Evolutionary conservation across 108 stramenopile species (phyloP).

Genomic region (Fistulifera solaris): DNA sequence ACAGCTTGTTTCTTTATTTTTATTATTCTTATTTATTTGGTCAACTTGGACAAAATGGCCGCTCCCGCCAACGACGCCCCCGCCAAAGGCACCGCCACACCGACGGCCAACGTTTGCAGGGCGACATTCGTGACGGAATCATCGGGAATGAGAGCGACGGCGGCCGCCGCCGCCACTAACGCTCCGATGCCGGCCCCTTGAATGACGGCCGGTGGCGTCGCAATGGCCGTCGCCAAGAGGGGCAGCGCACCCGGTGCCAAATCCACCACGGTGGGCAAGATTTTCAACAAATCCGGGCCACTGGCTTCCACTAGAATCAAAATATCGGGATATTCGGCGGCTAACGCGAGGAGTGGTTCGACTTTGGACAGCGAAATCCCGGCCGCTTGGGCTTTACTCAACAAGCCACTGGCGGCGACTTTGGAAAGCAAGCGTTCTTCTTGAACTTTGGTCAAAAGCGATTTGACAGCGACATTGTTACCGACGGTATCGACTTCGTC

Average conservation of each 20-base stretch:
- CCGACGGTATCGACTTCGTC: slow-evolving; percentile 60
- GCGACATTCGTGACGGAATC: slow-evolving; percentile 74
- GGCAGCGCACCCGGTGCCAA: slow-evolving; percentile 72
- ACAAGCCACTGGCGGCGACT: slow-evolving; percentile 68
- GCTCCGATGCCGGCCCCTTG: slow-evolving; percentile 41
- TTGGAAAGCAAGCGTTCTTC: slow-evolving; percentile 57
- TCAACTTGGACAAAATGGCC: slow-evolving; percentile 63
- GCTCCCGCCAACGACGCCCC: slow-evolving; percentile 59
- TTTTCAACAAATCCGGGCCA: slow-evolving; percentile 72
- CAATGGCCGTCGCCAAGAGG: slow-evolving; percentile 55
- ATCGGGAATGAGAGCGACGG: slow-evolving; percentile 63
- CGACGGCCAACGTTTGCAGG: slow-evolving; percentile 66
- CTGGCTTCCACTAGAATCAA: slow-evolving; percentile 78
- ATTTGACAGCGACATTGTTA: slow-evolving; percentile 80
- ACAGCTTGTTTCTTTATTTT: too few relatives aligned
- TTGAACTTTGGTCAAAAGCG: slow-evolving; percentile 50
- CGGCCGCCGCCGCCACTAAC: slow-evolving; percentile 48
- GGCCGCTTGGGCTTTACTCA: slow-evolving; percentile 72
- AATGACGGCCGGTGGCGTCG: slow-evolving; percentile 41
- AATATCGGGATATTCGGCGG: slow-evolving; percentile 63
- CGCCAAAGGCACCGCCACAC: slow-evolving; percentile 42
- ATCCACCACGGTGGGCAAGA: slow-evolving; percentile 70
- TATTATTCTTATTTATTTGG: slow-evolving; percentile 3
- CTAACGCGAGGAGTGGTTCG: slow-evolving; percentile 68
- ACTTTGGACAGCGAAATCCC: slow-evolving; percentile 75